A percentile compares a stretch with the other conserved stretches of the same genome.
phyloP scores from a whole-genome alignment of 352 stramenopile species.

The Globisporangium takayamanum region DNA sequence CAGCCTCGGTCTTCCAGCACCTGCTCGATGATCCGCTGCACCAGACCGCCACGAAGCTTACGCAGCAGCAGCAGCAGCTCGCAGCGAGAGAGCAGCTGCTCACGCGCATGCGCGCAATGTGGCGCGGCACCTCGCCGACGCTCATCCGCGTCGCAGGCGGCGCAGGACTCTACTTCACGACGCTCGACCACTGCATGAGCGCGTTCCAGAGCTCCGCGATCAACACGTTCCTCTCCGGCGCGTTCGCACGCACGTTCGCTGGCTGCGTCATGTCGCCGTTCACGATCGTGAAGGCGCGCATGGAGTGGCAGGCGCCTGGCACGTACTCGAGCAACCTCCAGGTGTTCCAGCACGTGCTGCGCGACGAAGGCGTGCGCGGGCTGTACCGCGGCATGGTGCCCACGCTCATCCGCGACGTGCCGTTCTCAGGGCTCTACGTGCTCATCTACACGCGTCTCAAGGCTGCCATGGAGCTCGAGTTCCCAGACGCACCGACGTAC shows the following conservation, averaged over 20 bases:
- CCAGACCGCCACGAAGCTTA: slow-evolving; percentile 2
- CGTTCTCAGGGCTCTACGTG: slow-evolving; percentile 86
- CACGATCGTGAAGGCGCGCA: slow-evolving; percentile 83
- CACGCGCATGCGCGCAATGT: slow-evolving; percentile 58
- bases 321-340: slow-evolving; percentile 57
- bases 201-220: slow-evolving; percentile 44
- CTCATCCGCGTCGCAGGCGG: slow-evolving; percentile 76
- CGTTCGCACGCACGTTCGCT: slow-evolving; percentile 81
- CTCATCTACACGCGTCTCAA: slow-evolving; percentile 79
- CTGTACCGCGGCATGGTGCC: slow-evolving; percentile 84
- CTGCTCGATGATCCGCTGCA: slow-evolving; percentile 4
- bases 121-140: slow-evolving; percentile 76
- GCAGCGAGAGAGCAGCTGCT: slow-evolving; percentile 14
- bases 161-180: slow-evolving; percentile 81
- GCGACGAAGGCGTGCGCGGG: slow-evolving; percentile 58
- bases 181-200: slow-evolving; percentile 61
- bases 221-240: slow-evolving; percentile 77
- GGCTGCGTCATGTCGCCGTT: slow-evolving; percentile 75
- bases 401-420: slow-evolving; percentile 81
- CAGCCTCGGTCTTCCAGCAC: slow-evolving; percentile 7
- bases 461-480: slow-evolving; percentile 30
- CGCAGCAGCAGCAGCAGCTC: slow-evolving; percentile 3
- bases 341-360: slow-evolving; percentile 58
- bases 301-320: slow-evolving; percentile 72
- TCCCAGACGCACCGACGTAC: slow-evolving; percentile 41